Evolutionary conservation across 2,329 filamentous ascomycete species (phyloP), one percentile per base, ranked within the genome.

Genomic region (Diaporthe longicolla): DNA sequence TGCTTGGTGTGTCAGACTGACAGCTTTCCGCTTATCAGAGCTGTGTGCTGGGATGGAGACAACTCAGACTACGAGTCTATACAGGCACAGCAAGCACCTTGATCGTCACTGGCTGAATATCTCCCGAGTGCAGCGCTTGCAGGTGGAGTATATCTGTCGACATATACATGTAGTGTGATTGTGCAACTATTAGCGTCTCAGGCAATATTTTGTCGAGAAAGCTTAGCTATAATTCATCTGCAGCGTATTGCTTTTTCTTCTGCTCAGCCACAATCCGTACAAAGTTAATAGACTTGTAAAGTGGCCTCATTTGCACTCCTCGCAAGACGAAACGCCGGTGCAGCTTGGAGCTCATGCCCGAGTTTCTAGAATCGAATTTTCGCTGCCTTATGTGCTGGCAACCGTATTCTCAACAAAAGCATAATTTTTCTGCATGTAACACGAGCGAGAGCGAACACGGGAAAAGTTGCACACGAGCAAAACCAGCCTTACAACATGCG

Each of bases 401-500:
- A 40, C 32, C 45, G n/a, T 24, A 26, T 37, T 68, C 37, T 54
- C 35, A 29, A 68, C 48, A 52, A 54, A 54, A 40, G 48, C 32
- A 54, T 68, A 40, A 54, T 21, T 54, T 15, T 40, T 40, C 13
- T 35, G 32, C 26, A 13, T 37, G 32, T n/a, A 68, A 54, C 48
- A 68, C 48, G 63, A 68, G 63, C 63, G 63, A 68, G 32, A 54
- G 32, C 63, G 63, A 68, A 54, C 63, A 68, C 63, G 63, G 63
- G 35, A 68, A 68, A 21, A 68, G 63, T 68, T 68, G 63, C 63
- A 66, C 29, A 37, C 45, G 63, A 37, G 3, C 17, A 21, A 10
- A 9, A 37, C 15, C 63, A 66, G 63, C 63, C 45, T 52, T 52
- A 37, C 19, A 15, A 66, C 8, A 4, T 29, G 50, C 11, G 32